Evolutionary conservation across 2,329 filamentous ascomycete species (phyloP).

Genomic region (Tolypocladium endophyticum): DNA sequence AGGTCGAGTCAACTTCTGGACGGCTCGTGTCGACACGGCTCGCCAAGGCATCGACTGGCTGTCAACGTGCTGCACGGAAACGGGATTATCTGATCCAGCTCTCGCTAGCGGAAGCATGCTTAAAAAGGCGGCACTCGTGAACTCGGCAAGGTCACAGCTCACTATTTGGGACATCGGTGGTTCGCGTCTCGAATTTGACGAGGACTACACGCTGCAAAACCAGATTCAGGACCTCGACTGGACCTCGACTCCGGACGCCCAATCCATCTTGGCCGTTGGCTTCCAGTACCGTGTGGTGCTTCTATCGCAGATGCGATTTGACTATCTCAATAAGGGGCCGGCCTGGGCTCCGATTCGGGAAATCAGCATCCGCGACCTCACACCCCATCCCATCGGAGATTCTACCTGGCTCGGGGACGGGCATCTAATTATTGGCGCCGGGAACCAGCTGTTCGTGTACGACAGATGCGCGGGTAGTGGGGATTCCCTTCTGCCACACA

Average conservation of each 20-base stretch:
- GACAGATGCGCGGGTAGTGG: constrained; percentile 62
- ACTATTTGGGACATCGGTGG: constrained; percentile 88
- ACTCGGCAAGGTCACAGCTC: constrained; percentile 59
- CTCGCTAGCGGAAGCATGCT: constrained; percentile 78
- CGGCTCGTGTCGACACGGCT: constrained; percentile 57
- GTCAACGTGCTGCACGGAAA: constrained; percentile 71
- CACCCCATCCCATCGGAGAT: constrained; percentile 84
- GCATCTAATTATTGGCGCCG: constrained; percentile 76
- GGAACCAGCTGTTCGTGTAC: constrained; percentile 83
- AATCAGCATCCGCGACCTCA: constrained; percentile 69
- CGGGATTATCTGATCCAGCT: constrained; percentile 59
- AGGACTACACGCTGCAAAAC: constrained; percentile 62
- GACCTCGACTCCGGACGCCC: constrained; percentile 82
- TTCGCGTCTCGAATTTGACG: constrained; percentile 69
- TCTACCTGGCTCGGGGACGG: constrained; percentile 85
- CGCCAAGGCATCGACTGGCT: constrained; percentile 66
- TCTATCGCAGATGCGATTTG: constrained; percentile 79
- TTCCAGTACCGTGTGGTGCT: constrained; percentile 79
- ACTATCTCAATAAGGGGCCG: constrained; percentile 81
- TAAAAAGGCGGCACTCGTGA: constrained; percentile 77
- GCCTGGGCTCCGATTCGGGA: constrained; percentile 81
- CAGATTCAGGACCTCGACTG: constrained; percentile 81
- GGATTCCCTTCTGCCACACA: constrained; percentile 44
- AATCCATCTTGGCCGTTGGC: constrained; percentile 84
- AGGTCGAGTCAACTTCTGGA: constrained; percentile 76